These are phyloP conservation scores for Ceratobasidium sp. DNA, from an alignment of 1,284 basidiomycete species.

Conservation along the genomic window DNA sequence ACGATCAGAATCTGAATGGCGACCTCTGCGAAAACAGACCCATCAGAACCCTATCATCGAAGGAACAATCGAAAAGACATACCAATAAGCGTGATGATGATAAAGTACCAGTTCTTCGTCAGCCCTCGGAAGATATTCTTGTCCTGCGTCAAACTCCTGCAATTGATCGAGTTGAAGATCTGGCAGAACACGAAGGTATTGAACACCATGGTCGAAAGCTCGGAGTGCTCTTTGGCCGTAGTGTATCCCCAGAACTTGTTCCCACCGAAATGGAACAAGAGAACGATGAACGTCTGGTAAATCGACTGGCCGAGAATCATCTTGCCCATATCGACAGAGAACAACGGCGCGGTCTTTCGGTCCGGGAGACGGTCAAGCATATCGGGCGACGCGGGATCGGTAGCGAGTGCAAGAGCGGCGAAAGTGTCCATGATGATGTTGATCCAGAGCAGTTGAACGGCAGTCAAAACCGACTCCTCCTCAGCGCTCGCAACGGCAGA, in stretches of 20 bases:
- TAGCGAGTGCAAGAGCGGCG: conserved; percentile 95
- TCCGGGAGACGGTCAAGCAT: conserved; percentile 94
- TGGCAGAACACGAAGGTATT: conserved; percentile 98
- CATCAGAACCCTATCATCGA: background rate
- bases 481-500: conserved; percentile 84
- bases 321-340: conserved; percentile 94
- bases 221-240: conserved; percentile 60
- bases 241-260: conserved; percentile 75
- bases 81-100: conserved; percentile 89
- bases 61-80: conserved; percentile 50
- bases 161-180: conserved; percentile 96
- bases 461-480: conserved; percentile 89
- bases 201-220: conserved; percentile 92
- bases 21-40: conserved; percentile 70
- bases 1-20: conserved; percentile 90
- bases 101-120: conserved; percentile 85
- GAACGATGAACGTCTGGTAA: conserved; percentile 88
- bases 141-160: conserved; percentile 84
- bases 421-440: conserved; percentile 99
- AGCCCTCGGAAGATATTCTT: conserved; percentile 94
- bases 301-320: conserved; percentile 92
- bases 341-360: conserved; percentile 87
- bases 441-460: conserved; percentile 97
- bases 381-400: conserved; percentile 88
- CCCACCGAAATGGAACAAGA: conserved; percentile 93